Conservation (phyloP, 192 early-diverging fungal genomes). For the Coemansia reversa region DNA sequence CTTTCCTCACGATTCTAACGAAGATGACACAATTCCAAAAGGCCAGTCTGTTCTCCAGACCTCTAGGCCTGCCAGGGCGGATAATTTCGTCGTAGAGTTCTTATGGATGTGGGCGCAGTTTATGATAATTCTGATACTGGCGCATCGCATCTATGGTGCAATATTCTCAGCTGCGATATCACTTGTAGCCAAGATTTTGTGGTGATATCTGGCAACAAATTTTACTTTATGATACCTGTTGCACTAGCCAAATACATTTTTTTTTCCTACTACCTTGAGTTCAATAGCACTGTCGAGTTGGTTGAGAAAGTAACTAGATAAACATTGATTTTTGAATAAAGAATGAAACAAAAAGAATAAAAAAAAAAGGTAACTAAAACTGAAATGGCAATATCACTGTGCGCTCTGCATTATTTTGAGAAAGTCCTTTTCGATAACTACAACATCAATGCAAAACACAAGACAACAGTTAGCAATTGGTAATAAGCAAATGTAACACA, state of each 20-base stretch:
- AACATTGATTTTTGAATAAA: background rate
- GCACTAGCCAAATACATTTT: too few species aligned
- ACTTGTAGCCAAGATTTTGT: too few species aligned
- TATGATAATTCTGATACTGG: conserved; percentile 35
- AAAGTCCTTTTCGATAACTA: conserved; percentile 84
- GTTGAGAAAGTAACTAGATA: too few species aligned
- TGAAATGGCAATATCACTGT: conserved; percentile 4
- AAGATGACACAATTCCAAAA: conserved; percentile 36
- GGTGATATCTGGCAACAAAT: background rate
- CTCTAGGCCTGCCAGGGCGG: conserved; percentile 12
- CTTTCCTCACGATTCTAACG: conserved; percentile 58
- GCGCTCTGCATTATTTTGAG: conserved; percentile 75
- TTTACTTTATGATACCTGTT: too few species aligned
- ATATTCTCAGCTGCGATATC: conserved; percentile 7
- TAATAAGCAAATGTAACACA: background rate
- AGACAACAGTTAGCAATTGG: background rate
- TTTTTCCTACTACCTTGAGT: too few species aligned
- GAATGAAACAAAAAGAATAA: background rate
- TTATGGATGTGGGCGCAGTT: conserved; percentile 49
- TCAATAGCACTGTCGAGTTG: too few species aligned
- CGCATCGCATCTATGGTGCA: conserved; percentile 22
- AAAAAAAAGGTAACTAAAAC: background rate
- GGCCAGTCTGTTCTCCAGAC: conserved; percentile 31
- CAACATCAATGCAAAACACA: background rate
- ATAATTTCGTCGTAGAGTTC: conserved; percentile 26